These are phyloP conservation scores for Immersiporthe knoxdaviesiana DNA, from an alignment of 2,329 filamentous ascomycete species.

Conservation along the genomic window DNA sequence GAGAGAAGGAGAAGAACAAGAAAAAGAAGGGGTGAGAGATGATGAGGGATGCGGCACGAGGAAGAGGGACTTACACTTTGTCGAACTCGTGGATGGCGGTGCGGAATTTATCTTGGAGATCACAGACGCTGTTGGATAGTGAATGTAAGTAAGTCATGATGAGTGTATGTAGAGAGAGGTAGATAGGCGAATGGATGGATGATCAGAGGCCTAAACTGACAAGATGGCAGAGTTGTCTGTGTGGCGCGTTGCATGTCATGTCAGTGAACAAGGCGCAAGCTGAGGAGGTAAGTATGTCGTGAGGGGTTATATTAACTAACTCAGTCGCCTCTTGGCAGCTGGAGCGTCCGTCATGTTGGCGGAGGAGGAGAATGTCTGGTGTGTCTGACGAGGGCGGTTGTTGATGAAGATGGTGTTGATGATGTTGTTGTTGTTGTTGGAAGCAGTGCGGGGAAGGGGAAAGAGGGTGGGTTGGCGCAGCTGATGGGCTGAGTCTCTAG, in stretches of 20 bases:
- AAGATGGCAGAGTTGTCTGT: conserved; percentile 55
- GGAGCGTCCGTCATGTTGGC: conserved; percentile 25
- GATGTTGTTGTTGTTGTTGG: too few relatives aligned
- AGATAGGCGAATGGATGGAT: neutral
- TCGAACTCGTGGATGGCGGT: conserved; percentile 82
- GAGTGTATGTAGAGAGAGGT: neutral
- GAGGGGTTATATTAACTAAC: conserved; percentile 10
- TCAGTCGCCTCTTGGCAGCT: conserved; percentile 20
- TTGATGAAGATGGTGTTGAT: neutral
- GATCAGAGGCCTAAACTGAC: conserved; percentile 45
- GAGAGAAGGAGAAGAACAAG: neutral
- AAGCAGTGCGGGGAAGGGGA: neutral
- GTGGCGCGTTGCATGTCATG: conserved; percentile 5
- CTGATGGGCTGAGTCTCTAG: too few relatives aligned
- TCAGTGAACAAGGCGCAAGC: neutral
- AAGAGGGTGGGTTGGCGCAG: neutral
- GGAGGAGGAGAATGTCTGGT: neutral
- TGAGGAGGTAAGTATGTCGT: neutral
- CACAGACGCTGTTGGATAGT: conserved; percentile 72
- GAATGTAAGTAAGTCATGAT: neutral
- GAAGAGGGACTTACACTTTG: conserved; percentile 66
- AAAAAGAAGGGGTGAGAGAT: conserved; percentile 2
- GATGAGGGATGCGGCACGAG: too few relatives aligned
- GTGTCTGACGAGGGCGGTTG: neutral
- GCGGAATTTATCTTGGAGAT: conserved; percentile 93